Conservation (phyloP, 1,284 basidiomycete genomes). For the Lignosus rhinocerotis region DNA sequence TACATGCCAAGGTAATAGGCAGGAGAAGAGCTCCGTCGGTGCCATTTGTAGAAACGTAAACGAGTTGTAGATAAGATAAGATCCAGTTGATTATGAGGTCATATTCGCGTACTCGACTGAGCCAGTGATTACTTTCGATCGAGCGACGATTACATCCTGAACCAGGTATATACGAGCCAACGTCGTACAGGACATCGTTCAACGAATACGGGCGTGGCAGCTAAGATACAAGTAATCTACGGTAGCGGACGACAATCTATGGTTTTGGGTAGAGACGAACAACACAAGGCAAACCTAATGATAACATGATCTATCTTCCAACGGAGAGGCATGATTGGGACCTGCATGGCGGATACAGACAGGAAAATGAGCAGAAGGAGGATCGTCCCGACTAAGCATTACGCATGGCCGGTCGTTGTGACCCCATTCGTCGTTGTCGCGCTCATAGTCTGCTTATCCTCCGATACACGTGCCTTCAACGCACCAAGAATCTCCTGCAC, state of each 20-base stretch:
- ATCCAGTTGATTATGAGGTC: slow-evolving; percentile 18
- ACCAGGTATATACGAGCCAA: background rate
- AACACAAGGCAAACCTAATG: background rate
- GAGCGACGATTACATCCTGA: background rate
- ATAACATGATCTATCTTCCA: slow-evolving; percentile 1
- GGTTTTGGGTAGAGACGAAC: background rate
- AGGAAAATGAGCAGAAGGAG: background rate
- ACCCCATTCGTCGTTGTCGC: slow-evolving; percentile 19
- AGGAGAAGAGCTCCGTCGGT: slow-evolving; percentile 9
- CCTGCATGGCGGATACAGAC: background rate
- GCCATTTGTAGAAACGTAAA: slow-evolving; percentile 16
- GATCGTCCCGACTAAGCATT: background rate
- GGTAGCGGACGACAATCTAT: slow-evolving; percentile 17
- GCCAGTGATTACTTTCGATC: background rate
- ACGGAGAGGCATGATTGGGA: background rate
- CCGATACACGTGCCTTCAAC: slow-evolving; percentile 30
- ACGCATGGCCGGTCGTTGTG: slow-evolving; percentile 1
- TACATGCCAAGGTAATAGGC: slow-evolving; percentile 21
- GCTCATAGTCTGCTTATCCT: slow-evolving; percentile 25
- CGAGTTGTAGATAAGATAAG: slow-evolving; percentile 28
- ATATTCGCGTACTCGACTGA: slow-evolving; percentile 13
- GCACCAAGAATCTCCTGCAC: slow-evolving; percentile 35
- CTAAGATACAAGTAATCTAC: slow-evolving; percentile 23
- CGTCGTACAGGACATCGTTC: background rate
- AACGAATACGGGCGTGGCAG: slow-evolving; percentile 9